Conservation (phyloP, 1,284 basidiomycete species). For the Ceratobasidium sp. region DNA sequence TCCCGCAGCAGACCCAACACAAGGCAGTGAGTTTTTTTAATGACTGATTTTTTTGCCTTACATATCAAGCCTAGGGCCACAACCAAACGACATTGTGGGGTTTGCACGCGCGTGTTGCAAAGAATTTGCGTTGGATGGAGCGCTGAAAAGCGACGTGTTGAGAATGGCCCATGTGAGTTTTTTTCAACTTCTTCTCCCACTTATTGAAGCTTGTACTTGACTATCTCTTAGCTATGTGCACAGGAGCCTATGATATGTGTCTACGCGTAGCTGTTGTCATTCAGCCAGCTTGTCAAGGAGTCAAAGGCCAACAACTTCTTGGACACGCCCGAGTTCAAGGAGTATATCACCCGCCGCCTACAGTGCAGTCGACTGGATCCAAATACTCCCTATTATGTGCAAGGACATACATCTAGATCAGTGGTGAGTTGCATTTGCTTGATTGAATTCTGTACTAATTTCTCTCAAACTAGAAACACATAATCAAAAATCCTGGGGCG, state of each 20-base stretch:
- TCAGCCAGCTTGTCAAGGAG: not conserved
- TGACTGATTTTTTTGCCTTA: not conserved
- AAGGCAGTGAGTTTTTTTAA: not conserved
- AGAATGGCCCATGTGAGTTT: not conserved
- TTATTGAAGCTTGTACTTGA: too few species aligned
- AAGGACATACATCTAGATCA: not conserved
- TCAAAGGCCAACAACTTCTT: not conserved
- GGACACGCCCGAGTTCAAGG: constrained; percentile 13
- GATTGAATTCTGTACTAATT: not conserved
- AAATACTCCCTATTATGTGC: constrained; percentile 4
- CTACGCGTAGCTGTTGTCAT: not conserved
- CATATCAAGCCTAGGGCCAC: too few species aligned
- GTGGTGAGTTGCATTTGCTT: not conserved
- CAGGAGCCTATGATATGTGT: not conserved
- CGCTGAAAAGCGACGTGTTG: constrained; percentile 4
- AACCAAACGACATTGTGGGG: not conserved
- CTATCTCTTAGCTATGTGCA: too few species aligned
- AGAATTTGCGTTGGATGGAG: constrained; percentile 27
- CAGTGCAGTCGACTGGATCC: constrained; percentile 6
- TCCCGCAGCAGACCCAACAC: not conserved
- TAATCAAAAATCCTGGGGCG: not conserved
- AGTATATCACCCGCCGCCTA: constrained; percentile 6
- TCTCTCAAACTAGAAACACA: not conserved
- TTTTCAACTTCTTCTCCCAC: not conserved
- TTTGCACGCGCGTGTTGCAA: constrained; percentile 11